Evolutionary conservation across 176 grass and related monocot genomes (phyloP), one percentile per base, ranked within the genome.

Genomic region (Zea luxurians): DNA sequence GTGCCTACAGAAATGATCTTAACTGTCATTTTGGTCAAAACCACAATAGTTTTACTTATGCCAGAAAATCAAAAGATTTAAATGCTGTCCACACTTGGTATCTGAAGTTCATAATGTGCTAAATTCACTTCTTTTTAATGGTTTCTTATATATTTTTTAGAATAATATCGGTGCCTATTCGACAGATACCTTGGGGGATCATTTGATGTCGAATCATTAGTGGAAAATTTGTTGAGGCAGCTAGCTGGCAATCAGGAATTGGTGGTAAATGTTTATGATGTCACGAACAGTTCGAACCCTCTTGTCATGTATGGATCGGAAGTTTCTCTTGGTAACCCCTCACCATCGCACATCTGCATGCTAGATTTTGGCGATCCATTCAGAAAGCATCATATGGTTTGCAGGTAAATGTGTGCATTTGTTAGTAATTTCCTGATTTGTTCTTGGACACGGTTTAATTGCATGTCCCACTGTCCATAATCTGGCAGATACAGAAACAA

Each of bases 351-450:
- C 57, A 80, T 79, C 53, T 85, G 88, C 79, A 91, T 69, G 86
- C 88, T 99, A 48, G 96, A 99, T 76, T 99, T 99, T 79, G 96
- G 92, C 8, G 96, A 99, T 75, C 96, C 96, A 10, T 91, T 93
- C 58, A 90, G 92, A 79, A 99, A 81, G 46, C 92, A 99, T 67
- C 85, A 99, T 64, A 99, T 99, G 92, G 68, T 87, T 80, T 99
- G 96, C 88, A 95, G 96, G 96, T 92, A 89, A 27, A 69, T 71
- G 21, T 79, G 4, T 43, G 41, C 43, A 10, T 48, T 59, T 78
- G 11, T 27, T 27, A 27, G 27, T 27, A 15, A 81, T 85, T 48
- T 78, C 57, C 43, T 80, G 44, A 69, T 75, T 48, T 64, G 58
- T 77, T 27, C 41, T 81, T 82, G 69, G 3, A 7, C 47, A 59